Evolutionary conservation across 2,329 filamentous ascomycete species (phyloP), one percentile per base, ranked within the genome.

Genomic region (Fusarium zealandicum): DNA sequence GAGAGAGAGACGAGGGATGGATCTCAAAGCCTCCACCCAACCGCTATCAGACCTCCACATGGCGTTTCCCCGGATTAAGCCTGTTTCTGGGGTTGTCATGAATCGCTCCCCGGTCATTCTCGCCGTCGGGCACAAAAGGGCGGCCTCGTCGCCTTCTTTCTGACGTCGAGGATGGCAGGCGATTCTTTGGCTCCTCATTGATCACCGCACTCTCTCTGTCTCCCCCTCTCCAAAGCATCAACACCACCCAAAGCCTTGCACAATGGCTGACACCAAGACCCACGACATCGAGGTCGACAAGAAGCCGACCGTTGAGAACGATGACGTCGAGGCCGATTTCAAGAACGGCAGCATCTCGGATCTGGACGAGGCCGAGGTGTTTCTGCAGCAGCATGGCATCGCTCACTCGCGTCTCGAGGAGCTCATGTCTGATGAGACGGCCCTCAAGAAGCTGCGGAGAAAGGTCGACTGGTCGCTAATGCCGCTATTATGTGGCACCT

Each of bases 401-500:
- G 27, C 59, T 11, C 65, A 68, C 27, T 54, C 56, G 1, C 61
- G 65, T 0, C 59, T 67, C 1, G 42, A 44, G 3, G 65, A 67
- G 44, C 63, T 67, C 51, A 68, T 67, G 65, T 33, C 56, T 1
- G 65, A 67, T 45, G 65, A 68, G 10, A 20, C 13, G 0, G 63
- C 63, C 8, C 63, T 66, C 18, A 67, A 68, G 49, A 68, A 66
- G 52, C 64, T 67, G 5, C 63, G 64, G 2, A 72, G 75, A 13
- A 80, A 78, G 48, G 77, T 85, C 37, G 82, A 84, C 52, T 70
- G 76, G 51, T 65, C 76, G 0, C 61, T 85, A 8, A 73, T 84
- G 55, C 82, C 82, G 1, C 71, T 84, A 6, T 75, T 85, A 3
- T 76, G 75, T 31, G 75, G 76, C 1, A 82, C 79, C 0, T 82